Evolutionary conservation across 2,329 filamentous ascomycete genomes (phyloP).

Genomic region (Calonectria crousiana): DNA sequence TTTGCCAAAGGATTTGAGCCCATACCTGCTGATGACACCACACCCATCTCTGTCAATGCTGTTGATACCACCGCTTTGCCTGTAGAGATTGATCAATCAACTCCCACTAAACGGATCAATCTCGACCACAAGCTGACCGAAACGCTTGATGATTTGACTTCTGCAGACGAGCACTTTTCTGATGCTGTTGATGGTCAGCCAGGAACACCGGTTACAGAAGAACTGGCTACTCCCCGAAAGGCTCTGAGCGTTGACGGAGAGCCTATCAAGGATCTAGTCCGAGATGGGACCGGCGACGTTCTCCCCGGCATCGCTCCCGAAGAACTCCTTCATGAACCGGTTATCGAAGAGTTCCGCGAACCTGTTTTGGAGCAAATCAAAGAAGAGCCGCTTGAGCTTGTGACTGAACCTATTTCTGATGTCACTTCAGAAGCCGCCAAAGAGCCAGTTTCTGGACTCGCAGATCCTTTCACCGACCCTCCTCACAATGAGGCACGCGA

Average conservation of each 20-base stretch:
- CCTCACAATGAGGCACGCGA: neutral
- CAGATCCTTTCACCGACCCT: neutral
- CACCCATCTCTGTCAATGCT: constrained; percentile 50
- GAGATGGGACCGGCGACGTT: neutral
- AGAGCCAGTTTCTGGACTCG: neutral
- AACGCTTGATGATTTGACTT: constrained; percentile 47
- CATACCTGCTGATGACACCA: constrained; percentile 54
- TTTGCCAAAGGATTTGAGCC: constrained; percentile 49
- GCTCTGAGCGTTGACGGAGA: neutral
- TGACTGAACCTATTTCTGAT: neutral
- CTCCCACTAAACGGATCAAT: constrained; percentile 38
- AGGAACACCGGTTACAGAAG: constrained; percentile 33
- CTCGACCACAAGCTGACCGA: constrained; percentile 33
- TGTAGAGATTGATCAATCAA: constrained; percentile 41
- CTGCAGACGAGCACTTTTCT: constrained; percentile 52
- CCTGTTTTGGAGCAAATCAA: constrained; percentile 1
- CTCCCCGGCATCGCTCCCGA: neutral
- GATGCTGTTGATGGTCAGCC: constrained; percentile 47
- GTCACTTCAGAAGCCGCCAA: neutral
- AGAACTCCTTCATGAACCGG: neutral
- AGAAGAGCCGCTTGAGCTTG: neutral
- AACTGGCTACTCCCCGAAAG: constrained; percentile 6
- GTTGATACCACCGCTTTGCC: constrained; percentile 37
- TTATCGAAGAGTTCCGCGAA: neutral
- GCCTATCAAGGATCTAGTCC: constrained; percentile 11